Evolutionary conservation across 2,329 filamentous ascomycete genomes (phyloP), one percentile per base, ranked within the genome.

Genomic region (Aureobasidium subglaciale): DNA sequence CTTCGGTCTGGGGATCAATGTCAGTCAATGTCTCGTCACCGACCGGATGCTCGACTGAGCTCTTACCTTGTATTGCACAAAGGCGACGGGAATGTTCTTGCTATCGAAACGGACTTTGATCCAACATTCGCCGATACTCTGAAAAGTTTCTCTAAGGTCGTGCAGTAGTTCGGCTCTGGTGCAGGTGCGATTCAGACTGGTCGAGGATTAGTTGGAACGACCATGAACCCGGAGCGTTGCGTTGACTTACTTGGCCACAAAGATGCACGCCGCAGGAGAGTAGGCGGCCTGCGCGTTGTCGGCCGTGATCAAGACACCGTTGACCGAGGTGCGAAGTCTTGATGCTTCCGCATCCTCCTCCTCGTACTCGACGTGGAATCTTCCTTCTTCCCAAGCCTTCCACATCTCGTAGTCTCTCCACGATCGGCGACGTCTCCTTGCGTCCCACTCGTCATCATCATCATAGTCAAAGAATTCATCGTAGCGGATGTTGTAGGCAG

Each of bases 31-130:
- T 1, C 10, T 29, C 18, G 41, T 25, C 32, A 56, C 73, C 64
- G 46, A 24, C 69, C 6, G 35, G 15, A 20, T 20, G 30, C 24
- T 4, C 20, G 30, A 38, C 18, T 11, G 32, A 16, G 8, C 15
- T 29, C 78, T 72, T 64, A 83, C 82, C 2, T 79, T 83, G 62
- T 75, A 86, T 62, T 86, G 83, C 20, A 76, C 78, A 61, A 86
- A 86, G 0, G 82, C 82, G 63, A 82, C 84, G 0, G 83, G 83
- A 79, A 85, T 84, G 35, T 78, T 73, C 13, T 68, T 68, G 10
- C 57, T 59, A 61, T 85, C 82, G 16, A 83, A 78, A 34, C 81
- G 79, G 57, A 86, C 82, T 71, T 86, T 85, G 59, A 84, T 78
- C 59, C 75, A 85, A 22, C 82, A 79, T 0, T 71, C 73, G 5